Percentiles rank a stretch among this genome's conserved stretches.
Evolutionary conservation across 2,329 filamentous ascomycete species (phyloP).

Genomic region (Trichoderma endophyticum): DNA sequence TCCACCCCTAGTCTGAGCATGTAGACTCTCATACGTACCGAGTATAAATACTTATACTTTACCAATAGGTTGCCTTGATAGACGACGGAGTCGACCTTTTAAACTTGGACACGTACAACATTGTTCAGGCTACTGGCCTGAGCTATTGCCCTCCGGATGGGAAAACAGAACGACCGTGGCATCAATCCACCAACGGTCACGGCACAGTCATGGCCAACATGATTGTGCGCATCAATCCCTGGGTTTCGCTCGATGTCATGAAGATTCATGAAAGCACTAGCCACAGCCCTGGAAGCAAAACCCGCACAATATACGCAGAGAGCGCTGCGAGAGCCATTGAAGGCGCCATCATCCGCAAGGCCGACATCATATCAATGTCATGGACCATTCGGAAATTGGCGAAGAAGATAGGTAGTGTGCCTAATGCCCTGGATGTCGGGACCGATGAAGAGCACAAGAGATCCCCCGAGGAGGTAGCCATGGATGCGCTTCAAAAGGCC

Average conservation of each 20-base stretch:
- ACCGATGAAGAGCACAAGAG: not conserved
- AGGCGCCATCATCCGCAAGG: not conserved
- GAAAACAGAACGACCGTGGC: not conserved
- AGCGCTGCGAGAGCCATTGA: not conserved
- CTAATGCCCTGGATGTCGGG: not conserved
- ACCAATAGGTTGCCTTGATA: not conserved
- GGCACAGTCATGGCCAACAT: constrained; percentile 3
- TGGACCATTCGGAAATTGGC: not conserved
- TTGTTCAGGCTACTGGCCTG: not conserved
- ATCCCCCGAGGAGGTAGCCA: not conserved
- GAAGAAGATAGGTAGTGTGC: not conserved
- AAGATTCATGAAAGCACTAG: not conserved
- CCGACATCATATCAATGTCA: not conserved
- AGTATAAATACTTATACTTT: no score
- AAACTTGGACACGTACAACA: not conserved
- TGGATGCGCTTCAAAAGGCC: not conserved
- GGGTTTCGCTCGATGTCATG: not conserved
- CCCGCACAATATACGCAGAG: not conserved
- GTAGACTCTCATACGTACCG: no score
- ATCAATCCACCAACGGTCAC: not conserved
- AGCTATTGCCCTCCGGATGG: not conserved
- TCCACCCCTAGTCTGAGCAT: no score
- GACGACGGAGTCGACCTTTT: not conserved
- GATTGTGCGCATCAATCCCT: not conserved
- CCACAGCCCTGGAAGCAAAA: not conserved